phyloP scores from a whole-genome alignment of 2,329 filamentous ascomycete species.

The Fusarium nodosum region DNA sequence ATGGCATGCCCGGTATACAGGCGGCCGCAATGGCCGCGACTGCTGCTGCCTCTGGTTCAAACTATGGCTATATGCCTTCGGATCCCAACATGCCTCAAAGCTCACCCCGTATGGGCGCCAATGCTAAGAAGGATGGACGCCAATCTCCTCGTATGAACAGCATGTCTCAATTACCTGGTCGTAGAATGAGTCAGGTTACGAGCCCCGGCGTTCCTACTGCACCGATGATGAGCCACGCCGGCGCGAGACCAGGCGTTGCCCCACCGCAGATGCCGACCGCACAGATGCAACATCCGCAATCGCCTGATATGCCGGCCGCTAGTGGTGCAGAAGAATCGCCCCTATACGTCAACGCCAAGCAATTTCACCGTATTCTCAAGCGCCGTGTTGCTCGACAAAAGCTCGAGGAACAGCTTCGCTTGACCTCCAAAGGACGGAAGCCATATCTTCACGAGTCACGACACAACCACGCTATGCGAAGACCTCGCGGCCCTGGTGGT shows the following conservation, averaged over 20 bases:
- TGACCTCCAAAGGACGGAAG: constrained; percentile 96
- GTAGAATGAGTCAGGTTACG: constrained; percentile 82
- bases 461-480: constrained; percentile 97
- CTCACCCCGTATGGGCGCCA: constrained; percentile 82
- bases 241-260: constrained; percentile 63
- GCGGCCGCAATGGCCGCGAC: constrained; percentile 93
- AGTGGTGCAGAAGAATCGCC: constrained; percentile 88
- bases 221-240: constrained; percentile 80
- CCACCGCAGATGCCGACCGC: constrained; percentile 73
- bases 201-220: constrained; percentile 81
- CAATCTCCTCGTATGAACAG: constrained; percentile 82
- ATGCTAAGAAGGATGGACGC: constrained; percentile 78
- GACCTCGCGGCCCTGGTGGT: constrained; percentile 92
- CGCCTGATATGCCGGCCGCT: constrained; percentile 81
- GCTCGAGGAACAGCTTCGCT: constrained; percentile 89
- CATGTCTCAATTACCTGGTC: constrained; percentile 70
- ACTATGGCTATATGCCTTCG: constrained; percentile 78
- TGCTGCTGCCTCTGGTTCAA: constrained; percentile 88
- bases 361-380: constrained; percentile 97
- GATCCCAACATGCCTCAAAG: constrained; percentile 77
- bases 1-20: constrained; percentile 85
- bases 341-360: constrained; percentile 97
- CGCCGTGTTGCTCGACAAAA: constrained; percentile 92
- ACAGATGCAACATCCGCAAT: constrained; percentile 78
- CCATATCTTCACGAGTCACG: constrained; percentile 97